Evolutionary conservation across 352 stramenopile genomes (phyloP), one percentile per base, ranked within the genome.

Genomic region (Phytophthora fragariaefolia): DNA sequence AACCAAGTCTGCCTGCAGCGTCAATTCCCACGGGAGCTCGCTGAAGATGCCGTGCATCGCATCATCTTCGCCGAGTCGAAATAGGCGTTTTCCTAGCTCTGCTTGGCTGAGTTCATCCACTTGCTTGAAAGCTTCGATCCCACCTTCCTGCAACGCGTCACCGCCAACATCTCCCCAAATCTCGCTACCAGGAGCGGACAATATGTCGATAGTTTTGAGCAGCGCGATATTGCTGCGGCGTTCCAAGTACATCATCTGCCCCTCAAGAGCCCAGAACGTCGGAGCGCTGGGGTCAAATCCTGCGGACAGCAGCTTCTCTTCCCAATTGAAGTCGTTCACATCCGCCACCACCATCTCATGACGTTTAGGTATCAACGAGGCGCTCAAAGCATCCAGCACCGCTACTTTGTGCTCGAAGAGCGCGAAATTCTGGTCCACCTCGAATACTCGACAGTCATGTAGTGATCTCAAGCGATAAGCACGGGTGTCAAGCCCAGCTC

Each of bases 261-360:
- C 79, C 22, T 87, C 76, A 22, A 85, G 50, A 4, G 66, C 50
- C 79, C 79, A 87, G 30, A 84, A 85, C 49, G 79, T 85, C 13
- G 71, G 71, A 20, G 65, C 23, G 13, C 49, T 66, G 7, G 66
- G 53, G 46, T 85, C 52, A 30, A 87, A 85, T 2, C 69, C 69
- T 3, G 47, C 47, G 0, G 64, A 63, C 12, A 79, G 22, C 23
- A 87, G 53, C 36, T 76, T 62, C n/a, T 72, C 59, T 18, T 71
- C 46, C 71, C 74, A 87, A 26, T 67, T 63, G 46, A 83, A 74
- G n/a, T 79, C 51, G 3, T 74, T 63, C 23, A 87, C 49, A 26
- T 87, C 74, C 0, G 73, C 68, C 20, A 83, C 68, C 36, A 87
- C 65, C 13, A 71, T 64, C 24, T 83, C 52, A 58, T 77, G 66